Evolutionary conservation across 495 filamentous ascomycete species (phyloP), one percentile per base, ranked within the genome.

Genomic region (Stereocaulon alpinum): DNA sequence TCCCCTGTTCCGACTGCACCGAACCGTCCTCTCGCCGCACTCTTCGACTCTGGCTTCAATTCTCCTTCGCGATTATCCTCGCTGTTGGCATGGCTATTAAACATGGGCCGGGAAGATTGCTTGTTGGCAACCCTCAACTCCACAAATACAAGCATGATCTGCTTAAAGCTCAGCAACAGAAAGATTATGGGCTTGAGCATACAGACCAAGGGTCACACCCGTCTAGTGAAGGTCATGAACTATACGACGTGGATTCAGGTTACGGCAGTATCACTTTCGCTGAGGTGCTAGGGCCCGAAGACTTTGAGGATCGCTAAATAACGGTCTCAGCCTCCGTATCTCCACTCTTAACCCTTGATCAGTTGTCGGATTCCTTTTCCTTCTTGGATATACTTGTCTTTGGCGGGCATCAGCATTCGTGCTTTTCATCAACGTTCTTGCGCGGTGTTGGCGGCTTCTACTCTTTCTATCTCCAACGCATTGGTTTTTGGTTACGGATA

Each of bases 81-180:
- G 70, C 69, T 15, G 56, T 72, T 42, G 70, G 67, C 27, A 47
- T 69, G 11, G 70, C 70, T 15, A 56, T 72, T 42, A 70, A 69
- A 48, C 32, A 72, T 41, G 70, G 70, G 1, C 70, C 70, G 3
- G 69, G 57, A 20, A 51, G 17, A 11, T 42, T 71, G 7, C 42
- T 71, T 9, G 58, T 37, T 0, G 61, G 60, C 43, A 40, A 17
- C 24, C 17, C 22, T 24, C 34, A 37, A 37, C n/a, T 51, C 4
- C 37, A 17, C 22, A 51, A 7, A 11, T 43, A 52, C 29, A 20
- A 22, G 5, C 37, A 49, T 49, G 22, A 51, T 9, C 18, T 40
- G 9, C 17, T 15, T 0, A 17, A n/a, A 30, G 20, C 6, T 10
- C 56, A 18, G 27, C 18, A 34, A n/a, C 22, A 17, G 15, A 18